Percentiles rank a stretch among this genome's conserved stretches.
phyloP scores from a whole-genome alignment of 257 asterid genomes.

The Solanum gandarillasii region DNA sequence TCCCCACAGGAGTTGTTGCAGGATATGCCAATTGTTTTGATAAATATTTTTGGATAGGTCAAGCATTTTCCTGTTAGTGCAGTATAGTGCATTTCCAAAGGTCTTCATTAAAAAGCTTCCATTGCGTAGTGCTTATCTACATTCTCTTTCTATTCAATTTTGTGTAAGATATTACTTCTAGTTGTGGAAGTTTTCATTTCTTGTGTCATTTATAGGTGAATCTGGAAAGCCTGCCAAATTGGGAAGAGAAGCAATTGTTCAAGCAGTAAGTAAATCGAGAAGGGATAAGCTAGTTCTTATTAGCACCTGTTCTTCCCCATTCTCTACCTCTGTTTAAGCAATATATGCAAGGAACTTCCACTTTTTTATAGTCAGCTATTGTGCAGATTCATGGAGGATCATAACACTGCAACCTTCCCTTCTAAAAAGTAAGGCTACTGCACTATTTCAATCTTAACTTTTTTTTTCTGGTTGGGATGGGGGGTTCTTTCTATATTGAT shows the following conservation, averaged over 20 bases:
- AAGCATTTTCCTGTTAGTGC: not conserved
- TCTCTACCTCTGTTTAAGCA: not conserved
- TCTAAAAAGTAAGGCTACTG: slow-evolving; percentile 68
- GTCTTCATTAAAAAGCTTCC: not conserved
- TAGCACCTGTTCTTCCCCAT: not conserved
- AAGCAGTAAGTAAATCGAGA: slow-evolving; percentile 52
- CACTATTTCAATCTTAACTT: not conserved
- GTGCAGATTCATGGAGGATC: slow-evolving; percentile 97
- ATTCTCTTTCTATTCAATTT: not conserved
- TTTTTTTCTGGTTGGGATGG: not conserved
- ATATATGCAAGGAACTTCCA: not conserved
- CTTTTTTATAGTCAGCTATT: not conserved
- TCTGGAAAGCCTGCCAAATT: slow-evolving; percentile 81
- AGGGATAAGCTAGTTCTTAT: not conserved
- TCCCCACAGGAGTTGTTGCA: not conserved
- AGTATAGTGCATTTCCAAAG: not conserved
- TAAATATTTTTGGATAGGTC: not conserved
- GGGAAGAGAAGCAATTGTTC: slow-evolving; percentile 96
- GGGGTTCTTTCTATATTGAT: not conserved
- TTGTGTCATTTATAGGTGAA: slow-evolving; percentile 51
- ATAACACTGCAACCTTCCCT: slow-evolving; percentile 96
- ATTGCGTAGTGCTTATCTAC: not conserved
- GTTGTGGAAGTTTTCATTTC: not conserved
- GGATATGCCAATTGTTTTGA: not conserved
- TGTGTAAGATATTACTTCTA: not conserved